Conservation (phyloP, 2,329 filamentous ascomycete genomes). For the Trichoderma citrinoviride region DNA sequence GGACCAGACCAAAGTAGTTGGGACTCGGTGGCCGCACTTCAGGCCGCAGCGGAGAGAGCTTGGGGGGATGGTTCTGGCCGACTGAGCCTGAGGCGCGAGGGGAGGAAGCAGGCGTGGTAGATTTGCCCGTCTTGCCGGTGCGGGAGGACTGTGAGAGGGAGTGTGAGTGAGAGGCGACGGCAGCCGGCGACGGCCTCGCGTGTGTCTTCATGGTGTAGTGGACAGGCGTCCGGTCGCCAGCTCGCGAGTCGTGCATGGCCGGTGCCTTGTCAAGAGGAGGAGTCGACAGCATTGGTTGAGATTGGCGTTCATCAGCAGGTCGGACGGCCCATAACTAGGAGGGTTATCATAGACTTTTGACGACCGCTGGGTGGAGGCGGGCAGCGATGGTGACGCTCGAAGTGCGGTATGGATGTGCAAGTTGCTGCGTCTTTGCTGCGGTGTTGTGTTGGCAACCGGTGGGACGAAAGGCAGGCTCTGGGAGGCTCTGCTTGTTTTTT, state of each 20-base stretch:
- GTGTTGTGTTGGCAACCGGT: neutral
- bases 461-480: neutral
- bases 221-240: slow-evolving; percentile 36
- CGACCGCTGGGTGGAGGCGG: neutral
- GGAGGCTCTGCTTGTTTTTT: neutral
- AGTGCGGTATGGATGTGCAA: neutral
- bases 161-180: slow-evolving; percentile 34
- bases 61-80: slow-evolving; percentile 54
- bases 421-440: neutral
- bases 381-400: neutral
- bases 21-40: slow-evolving; percentile 61
- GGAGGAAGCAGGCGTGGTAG: slow-evolving; percentile 53
- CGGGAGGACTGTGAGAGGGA: slow-evolving; percentile 44
- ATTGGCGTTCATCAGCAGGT: slow-evolving; percentile 10
- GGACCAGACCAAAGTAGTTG: slow-evolving; percentile 80
- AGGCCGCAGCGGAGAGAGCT: slow-evolving; percentile 43
- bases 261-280: slow-evolving; percentile 17
- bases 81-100: slow-evolving; percentile 53
- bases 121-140: slow-evolving; percentile 39
- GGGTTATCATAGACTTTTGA: neutral
- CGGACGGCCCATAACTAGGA: slow-evolving; percentile 7
- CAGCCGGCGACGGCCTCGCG: slow-evolving; percentile 38
- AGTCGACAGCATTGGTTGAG: slow-evolving; percentile 17
- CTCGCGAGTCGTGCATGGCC: slow-evolving; percentile 36
- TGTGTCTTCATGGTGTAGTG: slow-evolving; percentile 50